Evolutionary conservation across 2,329 filamentous ascomycete species (phyloP).

Genomic region (Trichoderma koningiopsis): DNA sequence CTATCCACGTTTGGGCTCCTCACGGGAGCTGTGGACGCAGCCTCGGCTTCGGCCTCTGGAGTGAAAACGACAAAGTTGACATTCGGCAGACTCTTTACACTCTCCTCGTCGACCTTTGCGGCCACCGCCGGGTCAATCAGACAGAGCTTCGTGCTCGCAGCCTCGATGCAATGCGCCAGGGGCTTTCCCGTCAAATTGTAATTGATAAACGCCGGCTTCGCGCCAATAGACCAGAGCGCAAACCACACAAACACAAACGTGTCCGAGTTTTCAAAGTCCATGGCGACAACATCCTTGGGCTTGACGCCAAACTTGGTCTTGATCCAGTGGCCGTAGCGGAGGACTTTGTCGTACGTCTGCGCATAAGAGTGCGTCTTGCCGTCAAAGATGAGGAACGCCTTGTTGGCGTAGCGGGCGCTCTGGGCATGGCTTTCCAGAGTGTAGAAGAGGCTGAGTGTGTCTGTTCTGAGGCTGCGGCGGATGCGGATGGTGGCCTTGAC

Average conservation of each 20-base stretch:
- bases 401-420: conserved; percentile 52
- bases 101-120: conserved; percentile 57
- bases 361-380: conserved; percentile 71
- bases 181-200: conserved; percentile 76
- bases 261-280: conserved; percentile 82
- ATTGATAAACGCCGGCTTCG: conserved; percentile 83
- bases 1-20: conserved; percentile 62
- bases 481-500: conserved; percentile 49
- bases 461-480: conserved; percentile 53
- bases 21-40: conserved; percentile 52
- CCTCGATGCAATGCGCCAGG: conserved; percentile 72
- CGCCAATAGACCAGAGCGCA: conserved; percentile 81
- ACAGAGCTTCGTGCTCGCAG: conserved; percentile 66
- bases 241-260: conserved; percentile 74
- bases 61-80: conserved; percentile 66
- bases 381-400: conserved; percentile 67
- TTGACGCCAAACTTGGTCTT: conserved; percentile 64
- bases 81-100: conserved; percentile 51
- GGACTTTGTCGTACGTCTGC: conserved; percentile 69
- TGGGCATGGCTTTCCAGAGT: conserved; percentile 67
- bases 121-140: conserved; percentile 66
- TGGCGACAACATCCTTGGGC: conserved; percentile 74
- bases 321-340: conserved; percentile 77
- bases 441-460: conserved; percentile 74
- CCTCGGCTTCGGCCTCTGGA: conserved; percentile 57